Base-by-base conservation (phyloP, 2,329 filamentous ascomycete species). In the Venturia pyrina region DNA sequence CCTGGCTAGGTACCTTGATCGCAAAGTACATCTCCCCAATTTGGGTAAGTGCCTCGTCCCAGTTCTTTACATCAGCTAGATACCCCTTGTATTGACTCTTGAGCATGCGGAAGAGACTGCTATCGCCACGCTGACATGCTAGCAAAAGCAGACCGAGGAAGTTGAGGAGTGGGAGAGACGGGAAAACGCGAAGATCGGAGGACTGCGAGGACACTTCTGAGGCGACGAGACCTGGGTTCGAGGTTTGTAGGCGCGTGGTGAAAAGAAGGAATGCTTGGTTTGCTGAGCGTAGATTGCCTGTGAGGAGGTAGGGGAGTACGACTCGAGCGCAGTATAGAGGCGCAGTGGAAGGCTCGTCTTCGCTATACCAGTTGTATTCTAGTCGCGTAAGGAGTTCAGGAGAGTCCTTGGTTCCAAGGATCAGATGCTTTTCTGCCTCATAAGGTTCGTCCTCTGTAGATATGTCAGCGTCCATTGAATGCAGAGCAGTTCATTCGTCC, bases 1-100 rank as follows among this genome's bases (percentile, higher is more conserved):
- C 89, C 80, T 96, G 91, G 72, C 89, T 85, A 60, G 93, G 93
- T 73, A 92, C 88, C 79, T 87, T 85, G 75, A 99, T 96, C 44
- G 87, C 87, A 78, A 99, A 99, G 81, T 98, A 99, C 86, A 96
- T 93, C 80, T 99, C 93, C 62, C 89, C 93, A 71, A 99, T 88
- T 76, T 91, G 87, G 71, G 92, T 89, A 68, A 99, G 79, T 32
- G 91, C 84, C 67, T 82, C 92, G 43, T 87, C 85, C 93, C 93
- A 98, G 15, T 83, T 82, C 5, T 85, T 85, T 0, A 87, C 81
- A 71, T 98, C 93, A 71, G 87, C 87, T 67, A 98, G 83, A 72
- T 96, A 86, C 6, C 81, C 76, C 46, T 87, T 85, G 77, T 98
- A 99, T 74, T 96, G 95, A 67, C 83, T 85, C 71, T 88, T 86